Evolutionary conservation across 306 rosid species (phyloP), one percentile per base, ranked within the genome.

Genomic region (Acacia crassicarpa): DNA sequence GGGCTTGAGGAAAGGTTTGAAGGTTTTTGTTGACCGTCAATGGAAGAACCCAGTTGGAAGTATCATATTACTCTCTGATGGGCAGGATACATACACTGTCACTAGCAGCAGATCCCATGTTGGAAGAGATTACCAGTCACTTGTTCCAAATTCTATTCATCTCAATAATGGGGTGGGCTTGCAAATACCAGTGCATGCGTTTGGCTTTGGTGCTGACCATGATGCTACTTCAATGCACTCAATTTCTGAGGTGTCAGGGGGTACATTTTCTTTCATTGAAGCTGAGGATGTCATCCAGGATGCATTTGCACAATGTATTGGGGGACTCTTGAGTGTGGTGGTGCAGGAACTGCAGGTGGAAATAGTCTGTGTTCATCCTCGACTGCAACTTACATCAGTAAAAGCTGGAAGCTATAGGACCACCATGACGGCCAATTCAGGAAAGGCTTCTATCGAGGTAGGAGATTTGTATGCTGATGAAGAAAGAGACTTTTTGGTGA

Each of bases 281-380:
- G 84, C 94, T 8, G 99, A 93, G 87, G 77, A 72, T 79, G 95
- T 92, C 77, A 92, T 95, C 79, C 99, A 95, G 87, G 98, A 95
- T 83, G 99, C 98, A 72, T 95, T 95, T 80, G 99, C 99, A 35
- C 99, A 93, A 84, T 95, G 99, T 86, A 91, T 95, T 77, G 99
- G 99, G 23, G 99, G 99, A 48, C 91, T 95, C 32, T 82, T 95
- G 83, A 95, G 99, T 48, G 99, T 95, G 82, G 96, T 95, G 65
- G 93, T 92, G 84, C 99, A 93, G 84, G 94, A 93, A 80, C 85
- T 95, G 27, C 87, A 79, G 67, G 86, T 95, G 14, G 84, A 86
- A 80, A 82, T 93, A 41, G 85, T 59, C 63, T 95, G 96, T 76
- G 86, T 80, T 83, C 90, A 92, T 83, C 88, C 93, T 2, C 27